phyloP scores from a whole-genome alignment of 768 basidiomycete genomes.

The Russula olivacea region DNA sequence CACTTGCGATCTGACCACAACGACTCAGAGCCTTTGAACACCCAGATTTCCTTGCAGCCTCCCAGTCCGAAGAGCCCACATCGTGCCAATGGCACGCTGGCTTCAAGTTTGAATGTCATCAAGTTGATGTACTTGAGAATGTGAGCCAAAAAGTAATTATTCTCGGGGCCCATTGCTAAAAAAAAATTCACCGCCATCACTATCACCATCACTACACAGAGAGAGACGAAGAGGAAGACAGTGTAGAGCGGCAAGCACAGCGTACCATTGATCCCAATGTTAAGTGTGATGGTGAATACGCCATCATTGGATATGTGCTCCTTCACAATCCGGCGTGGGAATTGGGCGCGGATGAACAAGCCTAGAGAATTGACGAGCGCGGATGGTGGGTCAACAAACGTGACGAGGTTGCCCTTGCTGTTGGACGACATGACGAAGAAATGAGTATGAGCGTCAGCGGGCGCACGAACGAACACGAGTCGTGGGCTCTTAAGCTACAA shows the following conservation, averaged over 20 bases:
- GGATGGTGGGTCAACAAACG: conserved; percentile 39
- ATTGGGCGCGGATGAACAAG: conserved; percentile 36
- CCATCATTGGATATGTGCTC: conserved; percentile 45
- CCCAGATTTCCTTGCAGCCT: conserved; percentile 52
- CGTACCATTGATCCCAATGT: conserved; percentile 28
- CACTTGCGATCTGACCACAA: conserved; percentile 16
- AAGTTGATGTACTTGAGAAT: conserved; percentile 53
- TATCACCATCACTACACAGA: not conserved
- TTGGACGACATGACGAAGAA: conserved; percentile 68
- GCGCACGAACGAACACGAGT: conserved; percentile 56
- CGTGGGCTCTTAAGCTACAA: conserved; percentile 44
- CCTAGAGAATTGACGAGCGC: conserved; percentile 37
- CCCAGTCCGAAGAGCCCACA: conserved; percentile 37
- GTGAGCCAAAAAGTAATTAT: conserved; percentile 53
- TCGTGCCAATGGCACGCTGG: conserved; percentile 53
- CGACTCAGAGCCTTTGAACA: conserved; percentile 47
- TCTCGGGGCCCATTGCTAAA: conserved; percentile 35
- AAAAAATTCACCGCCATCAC: conserved; percentile 1
- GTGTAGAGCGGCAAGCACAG: not conserved
- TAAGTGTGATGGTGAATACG: conserved; percentile 52
- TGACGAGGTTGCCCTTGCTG: conserved; percentile 50
- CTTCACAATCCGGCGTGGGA: conserved; percentile 39
- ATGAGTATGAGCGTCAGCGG: conserved; percentile 42
- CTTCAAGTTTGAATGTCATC: conserved; percentile 57
- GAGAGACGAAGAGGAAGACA: not conserved